A percentile compares a stretch with the other conserved stretches of the same genome.
phyloP scores from a whole-genome alignment of 2,329 filamentous ascomycete genomes.

The Botrytis pseudocinerea region DNA sequence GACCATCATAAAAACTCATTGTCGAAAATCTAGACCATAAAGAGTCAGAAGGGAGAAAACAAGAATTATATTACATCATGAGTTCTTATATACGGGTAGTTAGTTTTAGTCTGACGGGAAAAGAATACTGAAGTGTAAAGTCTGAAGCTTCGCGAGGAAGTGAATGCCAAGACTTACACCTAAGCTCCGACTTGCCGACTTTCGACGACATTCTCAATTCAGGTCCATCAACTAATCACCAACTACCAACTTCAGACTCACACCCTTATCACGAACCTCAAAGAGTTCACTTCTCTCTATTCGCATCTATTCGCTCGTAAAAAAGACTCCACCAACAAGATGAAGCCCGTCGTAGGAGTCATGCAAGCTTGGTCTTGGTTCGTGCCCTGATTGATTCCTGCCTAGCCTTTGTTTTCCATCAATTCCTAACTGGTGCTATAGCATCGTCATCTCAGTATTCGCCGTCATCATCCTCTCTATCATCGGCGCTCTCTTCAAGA shows the following conservation, averaged over 20 bases:
- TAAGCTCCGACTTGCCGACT: slow-evolving; percentile 16
- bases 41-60: neutral
- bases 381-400: slow-evolving; percentile 40
- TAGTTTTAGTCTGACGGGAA: neutral
- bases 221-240: slow-evolving; percentile 11
- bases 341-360: slow-evolving; percentile 93
- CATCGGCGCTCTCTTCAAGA: slow-evolving; percentile 71
- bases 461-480: slow-evolving; percentile 65
- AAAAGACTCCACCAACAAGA: slow-evolving; percentile 43
- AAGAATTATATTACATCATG: neutral
- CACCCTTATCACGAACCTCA: neutral
- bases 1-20: neutral
- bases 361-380: slow-evolving; percentile 96
- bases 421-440: slow-evolving; percentile 43
- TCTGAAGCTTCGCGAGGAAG: neutral
- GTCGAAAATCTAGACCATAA: neutral
- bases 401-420: slow-evolving; percentile 15
- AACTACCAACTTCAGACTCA: neutral
- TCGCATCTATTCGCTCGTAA: neutral
- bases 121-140: neutral
- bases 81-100: neutral
- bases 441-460: slow-evolving; percentile 70
- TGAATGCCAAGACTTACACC: neutral
- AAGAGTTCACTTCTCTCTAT: neutral
- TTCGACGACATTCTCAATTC: slow-evolving; percentile 10